phyloP scores from a whole-genome alignment of 2,329 filamentous ascomycete species.

The Drechmeria coniospora region DNA sequence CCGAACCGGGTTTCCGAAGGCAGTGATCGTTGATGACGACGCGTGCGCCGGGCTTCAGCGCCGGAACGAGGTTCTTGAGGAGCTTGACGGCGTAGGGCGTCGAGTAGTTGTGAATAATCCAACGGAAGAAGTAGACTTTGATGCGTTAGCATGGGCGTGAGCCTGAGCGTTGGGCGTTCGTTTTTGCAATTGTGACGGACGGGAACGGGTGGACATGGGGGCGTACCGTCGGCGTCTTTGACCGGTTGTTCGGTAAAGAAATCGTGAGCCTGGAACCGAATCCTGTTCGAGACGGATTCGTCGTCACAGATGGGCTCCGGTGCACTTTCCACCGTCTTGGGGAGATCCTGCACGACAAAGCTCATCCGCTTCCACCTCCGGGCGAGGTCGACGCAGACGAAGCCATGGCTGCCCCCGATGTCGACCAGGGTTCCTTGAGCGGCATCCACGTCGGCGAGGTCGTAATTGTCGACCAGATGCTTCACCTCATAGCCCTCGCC shows the following conservation, averaged over 20 bases:
- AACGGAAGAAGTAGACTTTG: slow-evolving; percentile 40
- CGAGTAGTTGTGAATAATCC: slow-evolving; percentile 47
- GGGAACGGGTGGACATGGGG: neutral
- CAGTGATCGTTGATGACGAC: slow-evolving; percentile 32
- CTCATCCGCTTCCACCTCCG: slow-evolving; percentile 31
- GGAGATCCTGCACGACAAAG: slow-evolving; percentile 41
- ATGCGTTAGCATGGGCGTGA: slow-evolving; percentile 7
- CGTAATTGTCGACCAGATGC: slow-evolving; percentile 37
- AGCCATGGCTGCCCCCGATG: slow-evolving; percentile 42
- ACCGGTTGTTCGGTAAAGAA: slow-evolving; percentile 42
- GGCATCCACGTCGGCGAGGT: slow-evolving; percentile 31
- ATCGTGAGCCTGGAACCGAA: slow-evolving; percentile 34
- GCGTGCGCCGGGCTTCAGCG: slow-evolving; percentile 37
- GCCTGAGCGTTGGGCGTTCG: too few relatives aligned
- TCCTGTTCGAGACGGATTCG: slow-evolving; percentile 19
- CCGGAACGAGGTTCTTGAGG: slow-evolving; percentile 33
- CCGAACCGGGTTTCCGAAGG: slow-evolving; percentile 21
- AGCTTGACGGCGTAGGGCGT: slow-evolving; percentile 35
- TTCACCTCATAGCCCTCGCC: slow-evolving; percentile 40
- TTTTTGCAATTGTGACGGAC: neutral
- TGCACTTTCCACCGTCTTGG: slow-evolving; percentile 30
- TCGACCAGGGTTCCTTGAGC: slow-evolving; percentile 37
- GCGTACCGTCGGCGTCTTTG: slow-evolving; percentile 32
- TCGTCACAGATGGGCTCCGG: slow-evolving; percentile 26
- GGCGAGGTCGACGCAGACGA: slow-evolving; percentile 39